Evolutionary conservation across 2,329 filamentous ascomycete genomes (phyloP).

Genomic region (Beauveria australis): DNA sequence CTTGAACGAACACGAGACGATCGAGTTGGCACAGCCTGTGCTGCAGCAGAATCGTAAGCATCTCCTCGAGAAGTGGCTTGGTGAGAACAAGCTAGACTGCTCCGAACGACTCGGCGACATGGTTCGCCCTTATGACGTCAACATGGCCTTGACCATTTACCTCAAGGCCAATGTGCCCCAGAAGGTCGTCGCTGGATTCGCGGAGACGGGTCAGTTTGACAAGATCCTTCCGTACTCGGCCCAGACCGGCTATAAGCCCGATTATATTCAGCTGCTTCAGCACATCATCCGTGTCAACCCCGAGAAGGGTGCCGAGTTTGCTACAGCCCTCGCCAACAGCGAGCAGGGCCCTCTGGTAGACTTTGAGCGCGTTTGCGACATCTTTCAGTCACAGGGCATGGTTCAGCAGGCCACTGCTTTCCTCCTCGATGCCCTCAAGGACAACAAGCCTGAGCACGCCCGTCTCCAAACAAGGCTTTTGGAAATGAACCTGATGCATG

Average conservation of each 20-base stretch:
- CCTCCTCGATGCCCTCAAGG: slow-evolving; percentile 87
- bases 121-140: slow-evolving; percentile 80
- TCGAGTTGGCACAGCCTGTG: slow-evolving; percentile 89
- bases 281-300: slow-evolving; percentile 87
- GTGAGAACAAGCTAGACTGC: slow-evolving; percentile 89
- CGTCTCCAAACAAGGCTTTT: slow-evolving; percentile 88
- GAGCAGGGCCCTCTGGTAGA: slow-evolving; percentile 83
- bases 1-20: slow-evolving; percentile 85
- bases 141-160: slow-evolving; percentile 82
- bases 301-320: slow-evolving; percentile 92
- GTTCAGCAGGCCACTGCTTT: slow-evolving; percentile 98
- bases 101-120: slow-evolving; percentile 96
- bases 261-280: slow-evolving; percentile 85
- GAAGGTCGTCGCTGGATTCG: slow-evolving; percentile 91
- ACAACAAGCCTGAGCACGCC: slow-evolving; percentile 89
- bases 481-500: slow-evolving; percentile 97
- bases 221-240: slow-evolving; percentile 90
- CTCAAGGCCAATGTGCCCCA: slow-evolving; percentile 82
- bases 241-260: slow-evolving; percentile 82
- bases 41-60: slow-evolving; percentile 91
- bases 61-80: slow-evolving; percentile 94
- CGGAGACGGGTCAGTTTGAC: slow-evolving; percentile 93
- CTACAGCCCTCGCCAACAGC: slow-evolving; percentile 82
- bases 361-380: slow-evolving; percentile 88
- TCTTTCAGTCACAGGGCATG: slow-evolving; percentile 98